Percentiles rank a stretch among this genome's conserved stretches.
phyloP scores from a whole-genome alignment of 129 eudicot genomes.

The Centaurea solstitialis region DNA sequence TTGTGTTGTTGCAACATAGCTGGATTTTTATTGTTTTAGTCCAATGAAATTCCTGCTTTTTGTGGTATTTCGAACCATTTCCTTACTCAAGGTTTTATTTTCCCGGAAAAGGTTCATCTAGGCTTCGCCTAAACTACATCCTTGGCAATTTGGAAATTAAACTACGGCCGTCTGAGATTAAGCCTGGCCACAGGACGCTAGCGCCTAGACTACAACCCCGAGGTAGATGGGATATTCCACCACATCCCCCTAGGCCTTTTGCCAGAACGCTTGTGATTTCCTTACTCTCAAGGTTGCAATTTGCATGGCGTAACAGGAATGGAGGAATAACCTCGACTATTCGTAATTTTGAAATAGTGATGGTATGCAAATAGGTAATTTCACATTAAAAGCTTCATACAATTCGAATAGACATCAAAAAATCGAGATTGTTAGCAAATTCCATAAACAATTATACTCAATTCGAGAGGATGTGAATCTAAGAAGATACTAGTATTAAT shows the following conservation, averaged over 20 bases:
- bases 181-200: no score
- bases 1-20: not conserved
- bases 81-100: no score
- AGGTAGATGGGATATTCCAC: no score
- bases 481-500: not conserved
- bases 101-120: no score
- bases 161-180: no score
- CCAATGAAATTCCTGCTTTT: not conserved
- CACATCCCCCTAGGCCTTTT: no score
- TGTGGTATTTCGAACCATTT: not conserved
- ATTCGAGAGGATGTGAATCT: not conserved
- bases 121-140: no score
- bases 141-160: no score
- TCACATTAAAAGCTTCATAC: not conserved
- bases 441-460: not conserved
- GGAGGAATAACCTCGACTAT: not conserved
- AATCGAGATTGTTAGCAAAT: not conserved
- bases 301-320: not conserved
- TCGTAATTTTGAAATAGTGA: not conserved
- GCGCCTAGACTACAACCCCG: no score
- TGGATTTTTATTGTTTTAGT: not conserved
- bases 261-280: no score
- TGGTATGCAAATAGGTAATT: not conserved
- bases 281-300: slow-evolving; percentile 1
- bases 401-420: not conserved